These are phyloP conservation scores for Xylogone sp. DNA, from an alignment of 2,329 filamentous ascomycete genomes.

Conservation along the genomic window DNA sequence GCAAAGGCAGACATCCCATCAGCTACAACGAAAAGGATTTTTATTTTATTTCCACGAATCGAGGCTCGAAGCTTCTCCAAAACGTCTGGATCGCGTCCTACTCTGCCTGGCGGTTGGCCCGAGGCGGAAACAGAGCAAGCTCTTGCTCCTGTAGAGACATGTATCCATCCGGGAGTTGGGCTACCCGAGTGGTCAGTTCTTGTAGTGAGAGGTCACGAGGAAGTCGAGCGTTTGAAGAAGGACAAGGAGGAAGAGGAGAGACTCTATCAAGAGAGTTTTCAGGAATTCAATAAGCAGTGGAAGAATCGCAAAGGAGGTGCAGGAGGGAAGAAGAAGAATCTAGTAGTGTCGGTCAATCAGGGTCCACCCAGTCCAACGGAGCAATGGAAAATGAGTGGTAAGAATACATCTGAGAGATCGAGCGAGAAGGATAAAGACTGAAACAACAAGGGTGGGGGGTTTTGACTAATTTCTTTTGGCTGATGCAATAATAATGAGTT, in stretches of 20 bases:
- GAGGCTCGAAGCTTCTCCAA: constrained; percentile 1
- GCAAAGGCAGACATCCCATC: background rate
- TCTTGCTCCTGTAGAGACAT: background rate
- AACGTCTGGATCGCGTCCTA: background rate
- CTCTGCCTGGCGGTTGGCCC: constrained; percentile 7
- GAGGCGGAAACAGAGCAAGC: constrained; percentile 1
- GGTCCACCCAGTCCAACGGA: too few species aligned
- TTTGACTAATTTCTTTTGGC: too few species aligned
- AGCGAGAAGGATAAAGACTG: too few species aligned
- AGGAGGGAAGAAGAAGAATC: too few species aligned
- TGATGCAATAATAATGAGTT: too few species aligned
- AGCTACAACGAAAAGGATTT: constrained; percentile 7
- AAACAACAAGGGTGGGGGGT: too few species aligned
- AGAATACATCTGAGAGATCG: too few species aligned
- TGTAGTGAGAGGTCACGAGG: constrained; percentile 10
- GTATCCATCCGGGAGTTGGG: constrained; percentile 10
- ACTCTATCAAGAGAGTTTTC: too few species aligned
- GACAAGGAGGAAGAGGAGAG: background rate
- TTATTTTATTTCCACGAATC: constrained; percentile 12
- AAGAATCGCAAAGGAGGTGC: too few species aligned
- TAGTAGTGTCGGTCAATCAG: too few species aligned
- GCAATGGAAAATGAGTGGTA: too few species aligned
- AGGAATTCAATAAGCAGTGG: too few species aligned
- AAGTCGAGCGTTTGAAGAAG: background rate
- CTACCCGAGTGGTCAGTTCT: constrained; percentile 10